These are phyloP conservation scores for Penicillium rolfsii DNA, from an alignment of 2,329 filamentous ascomycete species.

Conservation along the genomic window DNA sequence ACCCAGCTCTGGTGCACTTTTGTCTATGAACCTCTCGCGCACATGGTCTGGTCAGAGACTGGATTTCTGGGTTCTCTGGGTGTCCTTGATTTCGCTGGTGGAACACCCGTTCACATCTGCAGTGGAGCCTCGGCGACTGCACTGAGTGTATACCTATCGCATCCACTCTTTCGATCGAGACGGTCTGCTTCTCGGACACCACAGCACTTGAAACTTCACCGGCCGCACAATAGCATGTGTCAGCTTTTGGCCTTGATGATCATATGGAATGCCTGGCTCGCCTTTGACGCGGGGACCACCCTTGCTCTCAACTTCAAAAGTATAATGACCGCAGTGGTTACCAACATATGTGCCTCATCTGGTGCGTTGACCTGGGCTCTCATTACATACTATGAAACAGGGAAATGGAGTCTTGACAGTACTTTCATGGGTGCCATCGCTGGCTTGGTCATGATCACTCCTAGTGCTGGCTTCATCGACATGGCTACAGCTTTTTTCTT, in stretches of 20 bases:
- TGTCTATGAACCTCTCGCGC: slow-evolving; percentile 53
- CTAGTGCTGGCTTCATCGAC: slow-evolving; percentile 55
- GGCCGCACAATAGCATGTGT: slow-evolving; percentile 54
- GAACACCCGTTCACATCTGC: slow-evolving; percentile 50
- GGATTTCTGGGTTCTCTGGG: slow-evolving; percentile 50
- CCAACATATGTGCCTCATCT: slow-evolving; percentile 54
- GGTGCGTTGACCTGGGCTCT: slow-evolving; percentile 54
- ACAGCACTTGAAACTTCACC: slow-evolving; percentile 52
- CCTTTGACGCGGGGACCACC: slow-evolving; percentile 56
- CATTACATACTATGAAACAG: slow-evolving; percentile 50
- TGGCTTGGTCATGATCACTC: slow-evolving; percentile 58
- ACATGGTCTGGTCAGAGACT: slow-evolving; percentile 54
- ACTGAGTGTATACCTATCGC: slow-evolving; percentile 55
- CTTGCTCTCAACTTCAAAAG: slow-evolving; percentile 55
- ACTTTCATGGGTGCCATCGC: slow-evolving; percentile 59
- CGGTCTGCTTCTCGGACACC: slow-evolving; percentile 51
- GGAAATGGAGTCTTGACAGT: slow-evolving; percentile 53
- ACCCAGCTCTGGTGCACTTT: slow-evolving; percentile 55
- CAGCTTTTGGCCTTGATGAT: slow-evolving; percentile 54
- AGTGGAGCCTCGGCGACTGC: slow-evolving; percentile 49
- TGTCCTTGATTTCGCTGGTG: slow-evolving; percentile 53
- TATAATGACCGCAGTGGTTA: slow-evolving; percentile 55
- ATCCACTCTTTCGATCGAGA: slow-evolving; percentile 53
- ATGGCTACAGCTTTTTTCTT: slow-evolving; percentile 55
- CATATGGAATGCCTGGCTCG: slow-evolving; percentile 58